phyloP scores from a whole-genome alignment of 2,329 filamentous ascomycete species.

The Pyrenophora tritici-repentis region DNA sequence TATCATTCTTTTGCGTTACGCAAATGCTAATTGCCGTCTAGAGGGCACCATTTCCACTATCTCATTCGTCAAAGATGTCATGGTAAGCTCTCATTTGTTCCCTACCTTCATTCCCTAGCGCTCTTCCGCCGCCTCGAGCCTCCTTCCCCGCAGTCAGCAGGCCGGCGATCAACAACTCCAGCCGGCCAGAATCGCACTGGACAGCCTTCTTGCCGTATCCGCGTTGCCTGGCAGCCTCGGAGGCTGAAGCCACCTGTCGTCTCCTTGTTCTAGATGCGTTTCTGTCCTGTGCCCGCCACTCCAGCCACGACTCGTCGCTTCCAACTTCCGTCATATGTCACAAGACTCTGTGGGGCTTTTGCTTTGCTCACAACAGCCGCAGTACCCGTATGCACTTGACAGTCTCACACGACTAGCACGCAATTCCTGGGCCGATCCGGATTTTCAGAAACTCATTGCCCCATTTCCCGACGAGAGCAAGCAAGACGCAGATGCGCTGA shows the following conservation, averaged over 20 bases:
- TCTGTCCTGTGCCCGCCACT: constrained; percentile 21
- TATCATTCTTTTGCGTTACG: constrained; percentile 19
- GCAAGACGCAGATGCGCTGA: constrained; percentile 62
- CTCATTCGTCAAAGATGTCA: constrained; percentile 80
- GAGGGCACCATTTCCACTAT: constrained; percentile 84
- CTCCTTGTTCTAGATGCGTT: constrained; percentile 19
- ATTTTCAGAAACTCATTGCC: constrained; percentile 69
- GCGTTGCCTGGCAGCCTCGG: constrained; percentile 20
- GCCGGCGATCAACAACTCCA: constrained; percentile 36
- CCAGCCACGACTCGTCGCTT: constrained; percentile 24
- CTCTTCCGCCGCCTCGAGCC: constrained; percentile 8
- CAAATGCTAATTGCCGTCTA: constrained; percentile 48
- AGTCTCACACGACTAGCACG: constrained; percentile 68
- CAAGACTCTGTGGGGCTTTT: constrained; percentile 28
- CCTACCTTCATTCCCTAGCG: constrained; percentile 13
- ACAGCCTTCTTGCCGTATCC: constrained; percentile 27
- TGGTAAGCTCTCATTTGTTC: constrained; percentile 63
- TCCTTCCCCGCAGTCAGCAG: constrained; percentile 39
- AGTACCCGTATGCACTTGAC: constrained; percentile 79
- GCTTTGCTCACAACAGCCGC: constrained; percentile 38
- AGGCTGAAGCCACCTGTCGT: constrained; percentile 34
- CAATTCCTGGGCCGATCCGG: constrained; percentile 67
- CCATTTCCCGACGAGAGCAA: constrained; percentile 71
- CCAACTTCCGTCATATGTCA: constrained; percentile 34
- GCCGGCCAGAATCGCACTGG: constrained; percentile 26